Base-by-base conservation (phyloP, 1,139 yeast species). In the Nadsonia starkeyi-henricii region DNA sequence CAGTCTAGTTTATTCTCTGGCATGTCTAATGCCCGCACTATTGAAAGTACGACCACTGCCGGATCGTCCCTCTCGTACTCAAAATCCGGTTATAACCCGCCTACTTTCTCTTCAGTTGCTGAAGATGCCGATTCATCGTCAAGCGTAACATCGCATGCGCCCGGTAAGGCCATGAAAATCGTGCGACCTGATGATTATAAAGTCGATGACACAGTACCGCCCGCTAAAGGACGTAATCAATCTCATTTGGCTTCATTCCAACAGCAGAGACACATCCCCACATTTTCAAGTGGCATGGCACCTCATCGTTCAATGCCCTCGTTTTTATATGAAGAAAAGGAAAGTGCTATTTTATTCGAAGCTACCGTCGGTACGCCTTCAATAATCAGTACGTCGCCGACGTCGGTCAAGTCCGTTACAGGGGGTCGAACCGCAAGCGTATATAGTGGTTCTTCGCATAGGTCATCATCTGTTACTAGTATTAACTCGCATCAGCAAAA, bases 1-100 rank as follows among this genome's bases (percentile, higher is more conserved):
- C 59, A 56, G 47, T 55, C 58, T 15, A 55, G 58, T 21, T 42
- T 57, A 28, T 57, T 58, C 42, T 57, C 61, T 20, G 28, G 28
- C 8, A 5, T 23, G 5, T 23, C 28, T 9, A 12, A 33, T 15
- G 39, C 39, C 12, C 45, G 59, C 5, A 50, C 50, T 17, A 59
- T 61, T 9, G 47, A 54, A 18, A 52, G 52, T 18, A 44, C 49
- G 41, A 53, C 50, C 19, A 54, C 58, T 8, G 52, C 49, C 9
- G 41, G 36, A 20, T 44, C 52, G 3, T 44, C 50, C 15, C 37
- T 49, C 3, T 41, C 45, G n/a, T 52, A 53, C 2, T 50, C 47
- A 45, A 30, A 36, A 26, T 12, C 43, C 26, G 33, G 50, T 23
- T 2, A 20, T 48, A 18, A 26, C 47, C 5, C 47, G 41, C 18